phyloP scores from a whole-genome alignment of 129 eudicot genomes.

The Tanacetum coccineum region DNA sequence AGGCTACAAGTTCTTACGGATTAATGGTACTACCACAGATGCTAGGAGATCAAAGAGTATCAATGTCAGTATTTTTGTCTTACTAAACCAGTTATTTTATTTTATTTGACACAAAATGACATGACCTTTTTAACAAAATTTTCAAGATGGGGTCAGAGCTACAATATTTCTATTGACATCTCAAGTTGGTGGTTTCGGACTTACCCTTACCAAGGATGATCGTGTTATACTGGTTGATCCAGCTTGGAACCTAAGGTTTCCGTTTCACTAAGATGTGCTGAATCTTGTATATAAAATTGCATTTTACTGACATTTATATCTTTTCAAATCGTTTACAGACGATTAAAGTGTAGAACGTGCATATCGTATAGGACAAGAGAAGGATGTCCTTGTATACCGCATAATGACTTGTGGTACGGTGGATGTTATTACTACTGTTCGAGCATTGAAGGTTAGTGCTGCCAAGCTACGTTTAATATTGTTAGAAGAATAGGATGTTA shows the following conservation, averaged over 20 bases:
- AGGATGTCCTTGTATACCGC: constrained; percentile 90
- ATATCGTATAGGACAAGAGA: constrained; percentile 86
- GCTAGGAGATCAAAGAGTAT: constrained; percentile 62
- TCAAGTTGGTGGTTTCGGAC: too few species aligned
- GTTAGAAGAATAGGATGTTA: too few species aligned
- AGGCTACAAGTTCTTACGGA: constrained; percentile 64
- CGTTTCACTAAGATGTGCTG: not conserved
- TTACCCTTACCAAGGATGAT: constrained; percentile 90
- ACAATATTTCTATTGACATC: too few species aligned
- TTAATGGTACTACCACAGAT: constrained; percentile 93
- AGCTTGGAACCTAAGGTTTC: constrained; percentile 97
- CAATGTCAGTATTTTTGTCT: too few species aligned
- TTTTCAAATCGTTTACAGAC: constrained; percentile 49
- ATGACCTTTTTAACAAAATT: too few species aligned
- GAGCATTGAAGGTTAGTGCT: too few species aligned
- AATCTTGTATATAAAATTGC: not conserved
- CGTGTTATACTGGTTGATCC: constrained; percentile 98
- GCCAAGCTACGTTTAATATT: too few species aligned
- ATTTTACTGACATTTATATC: not conserved
- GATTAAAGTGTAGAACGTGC: constrained; percentile 98
- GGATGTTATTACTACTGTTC: too few species aligned
- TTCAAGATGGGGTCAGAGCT: too few species aligned
- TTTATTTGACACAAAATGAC: too few species aligned
- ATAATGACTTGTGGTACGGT: constrained; percentile 95
- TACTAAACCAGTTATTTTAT: too few species aligned